Evolutionary conservation across 257 asterid species (phyloP), one percentile per base, ranked within the genome.

Genomic region (Solanum pimpinellifolium): DNA sequence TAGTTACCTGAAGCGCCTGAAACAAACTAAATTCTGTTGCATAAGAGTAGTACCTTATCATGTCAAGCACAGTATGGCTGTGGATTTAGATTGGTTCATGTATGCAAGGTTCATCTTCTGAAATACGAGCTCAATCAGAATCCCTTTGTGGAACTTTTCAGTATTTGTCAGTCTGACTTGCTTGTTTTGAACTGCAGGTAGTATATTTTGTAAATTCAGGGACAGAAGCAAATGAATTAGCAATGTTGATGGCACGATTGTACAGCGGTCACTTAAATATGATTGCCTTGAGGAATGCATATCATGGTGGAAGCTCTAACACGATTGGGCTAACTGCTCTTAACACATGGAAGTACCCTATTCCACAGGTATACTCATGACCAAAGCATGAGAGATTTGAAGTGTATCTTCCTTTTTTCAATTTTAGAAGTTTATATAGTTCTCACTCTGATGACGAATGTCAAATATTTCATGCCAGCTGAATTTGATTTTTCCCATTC

Each of bases 181-280:
- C 80, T 89, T 85, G 42, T 91, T 88, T 84, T 87, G 88, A 84
- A 75, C 21, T 89, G 90, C 94, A 95, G 98, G 98, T 96, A 85
- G 98, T 96, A 78, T 96, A 96, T 89, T 95, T 95, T 88, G 98
- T 96, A 41, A 96, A 96, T 91, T 96, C 99, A 60, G 98, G 98
- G 89, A 94, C 98, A 11, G 99, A 96, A 92, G 98, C 99, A 81
- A 96, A 95, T 87, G 99, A 96, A 90, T 92, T 96, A 84, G 99
- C 99, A 75, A 92, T 92, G 97, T 37, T 96, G 91, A 95, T 97
- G 98, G 99, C 99, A n/a, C 90, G 98, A 31, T 66, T 97, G 85
- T 95, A 97, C 90, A 95, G 91, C 82, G 94, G 99, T 37, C 94
- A 88, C 94, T 97, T 95, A 83, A 92, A 94, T 73, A 92, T 97